A percentile compares a stretch with the other conserved stretches of the same genome.
phyloP scores from a whole-genome alignment of 2,329 filamentous ascomycete species.

The Phoma sp. region DNA sequence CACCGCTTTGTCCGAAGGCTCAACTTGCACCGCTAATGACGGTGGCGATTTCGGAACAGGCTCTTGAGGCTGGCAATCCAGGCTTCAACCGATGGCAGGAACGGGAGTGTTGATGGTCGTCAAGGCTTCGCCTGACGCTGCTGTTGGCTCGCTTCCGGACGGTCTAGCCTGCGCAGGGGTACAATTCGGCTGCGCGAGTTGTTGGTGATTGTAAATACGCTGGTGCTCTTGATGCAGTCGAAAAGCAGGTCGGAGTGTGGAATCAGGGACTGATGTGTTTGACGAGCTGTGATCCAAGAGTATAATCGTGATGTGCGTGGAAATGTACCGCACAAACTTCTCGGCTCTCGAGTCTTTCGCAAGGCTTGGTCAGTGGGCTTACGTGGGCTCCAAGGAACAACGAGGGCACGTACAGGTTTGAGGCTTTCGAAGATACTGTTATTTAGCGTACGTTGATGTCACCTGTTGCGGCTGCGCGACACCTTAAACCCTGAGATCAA shows the following conservation, averaged over 20 bases:
- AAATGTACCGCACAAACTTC: slow-evolving; percentile 25
- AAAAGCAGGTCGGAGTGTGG: slow-evolving; percentile 18
- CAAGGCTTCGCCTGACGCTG: slow-evolving; percentile 36
- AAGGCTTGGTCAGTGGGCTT: slow-evolving; percentile 25
- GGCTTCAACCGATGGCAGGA: slow-evolving; percentile 25
- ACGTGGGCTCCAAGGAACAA: slow-evolving; percentile 12
- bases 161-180: slow-evolving; percentile 49
- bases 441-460: slow-evolving; percentile 28
- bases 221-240: slow-evolving; percentile 7
- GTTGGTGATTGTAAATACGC: slow-evolving; percentile 33
- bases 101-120: slow-evolving; percentile 16
- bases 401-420: slow-evolving; percentile 19
- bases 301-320: slow-evolving; percentile 30
- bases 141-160: slow-evolving; percentile 49
- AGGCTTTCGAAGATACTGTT: slow-evolving; percentile 14
- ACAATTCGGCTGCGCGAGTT: slow-evolving; percentile 43
- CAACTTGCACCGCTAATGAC: slow-evolving; percentile 17
- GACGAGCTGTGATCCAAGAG: slow-evolving; percentile 22
- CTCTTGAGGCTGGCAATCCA: slow-evolving; percentile 23
- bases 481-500: slow-evolving; percentile 41
- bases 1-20: slow-evolving; percentile 18
- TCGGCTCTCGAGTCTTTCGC: slow-evolving; percentile 18
- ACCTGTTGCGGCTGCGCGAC: slow-evolving; percentile 41
- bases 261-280: slow-evolving; percentile 22
- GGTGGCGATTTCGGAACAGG: slow-evolving; percentile 16